phyloP scores from a whole-genome alignment of 306 rosid genomes.

The Glycine latifolia region DNA sequence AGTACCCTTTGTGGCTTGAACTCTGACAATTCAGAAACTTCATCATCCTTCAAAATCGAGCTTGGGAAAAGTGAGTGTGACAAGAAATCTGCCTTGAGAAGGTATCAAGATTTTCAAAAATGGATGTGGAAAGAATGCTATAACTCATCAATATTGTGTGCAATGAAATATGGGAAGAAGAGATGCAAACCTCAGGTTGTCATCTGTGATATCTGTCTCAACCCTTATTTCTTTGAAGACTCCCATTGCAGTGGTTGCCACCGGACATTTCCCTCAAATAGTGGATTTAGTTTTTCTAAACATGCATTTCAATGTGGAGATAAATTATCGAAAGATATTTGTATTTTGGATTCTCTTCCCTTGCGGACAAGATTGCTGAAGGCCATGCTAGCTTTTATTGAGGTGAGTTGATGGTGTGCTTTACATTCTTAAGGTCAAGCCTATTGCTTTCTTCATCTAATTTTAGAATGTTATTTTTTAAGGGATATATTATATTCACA shows the following conservation, averaged over 20 bases:
- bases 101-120: conserved; percentile 87
- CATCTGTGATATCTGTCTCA: conserved; percentile 72
- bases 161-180: conserved; percentile 75
- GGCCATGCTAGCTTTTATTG: conserved; percentile 72
- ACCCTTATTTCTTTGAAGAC: conserved; percentile 68
- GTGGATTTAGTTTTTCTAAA: conserved; percentile 62
- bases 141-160: conserved; percentile 62
- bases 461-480: conserved; percentile 17
- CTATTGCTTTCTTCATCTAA: neutral
- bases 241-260: conserved; percentile 87
- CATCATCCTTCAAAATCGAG: conserved; percentile 87
- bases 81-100: conserved; percentile 77
- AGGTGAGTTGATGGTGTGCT: conserved; percentile 65
- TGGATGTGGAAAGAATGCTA: conserved; percentile 92
- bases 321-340: conserved; percentile 54
- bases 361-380: conserved; percentile 76
- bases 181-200: conserved; percentile 73
- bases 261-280: conserved; percentile 57
- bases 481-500: conserved; percentile 23
- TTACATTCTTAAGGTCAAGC: neutral
- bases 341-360: conserved; percentile 71
- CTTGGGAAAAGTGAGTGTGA: conserved; percentile 84
- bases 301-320: conserved; percentile 74
- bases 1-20: conserved; percentile 75
- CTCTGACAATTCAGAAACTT: conserved; percentile 66